Conservation (phyloP, 176 grass and related monocot genomes). For the Zoysia japonica region DNA sequence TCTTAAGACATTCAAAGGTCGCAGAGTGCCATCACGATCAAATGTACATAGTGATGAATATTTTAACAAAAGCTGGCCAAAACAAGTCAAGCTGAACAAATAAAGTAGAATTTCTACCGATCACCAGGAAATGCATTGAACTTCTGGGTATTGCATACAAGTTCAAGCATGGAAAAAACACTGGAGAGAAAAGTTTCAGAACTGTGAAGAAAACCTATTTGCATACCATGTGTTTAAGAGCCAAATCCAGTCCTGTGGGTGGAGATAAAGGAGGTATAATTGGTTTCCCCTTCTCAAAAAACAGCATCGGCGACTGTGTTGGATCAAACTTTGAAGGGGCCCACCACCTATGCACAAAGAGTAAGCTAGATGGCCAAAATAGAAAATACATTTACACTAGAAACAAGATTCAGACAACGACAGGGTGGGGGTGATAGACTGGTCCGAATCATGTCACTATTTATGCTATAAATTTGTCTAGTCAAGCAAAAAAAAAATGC, state of each 20-base stretch:
- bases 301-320: conserved; percentile 73
- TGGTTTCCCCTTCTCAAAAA: conserved; percentile 76
- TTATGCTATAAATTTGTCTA: background rate
- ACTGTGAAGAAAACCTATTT: background rate
- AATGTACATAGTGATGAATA: conserved; percentile 4
- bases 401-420: background rate
- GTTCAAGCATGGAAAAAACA: background rate
- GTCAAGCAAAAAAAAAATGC: background rate
- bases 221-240: conserved; percentile 80
- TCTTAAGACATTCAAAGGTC: background rate
- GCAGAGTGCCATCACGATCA: background rate
- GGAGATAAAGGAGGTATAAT: conserved; percentile 70
- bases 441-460: background rate
- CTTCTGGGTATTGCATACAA: background rate
- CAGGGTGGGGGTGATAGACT: background rate
- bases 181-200: background rate
- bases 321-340: conserved; percentile 89
- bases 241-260: conserved; percentile 67
- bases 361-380: conserved; percentile 1
- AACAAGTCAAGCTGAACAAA: background rate
- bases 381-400: background rate
- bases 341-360: conserved; percentile 72
- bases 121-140: background rate
- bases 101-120: background rate
- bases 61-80: background rate